phyloP scores from a whole-genome alignment of 129 eudicot genomes.

The Smallanthus sonchifolius region DNA sequence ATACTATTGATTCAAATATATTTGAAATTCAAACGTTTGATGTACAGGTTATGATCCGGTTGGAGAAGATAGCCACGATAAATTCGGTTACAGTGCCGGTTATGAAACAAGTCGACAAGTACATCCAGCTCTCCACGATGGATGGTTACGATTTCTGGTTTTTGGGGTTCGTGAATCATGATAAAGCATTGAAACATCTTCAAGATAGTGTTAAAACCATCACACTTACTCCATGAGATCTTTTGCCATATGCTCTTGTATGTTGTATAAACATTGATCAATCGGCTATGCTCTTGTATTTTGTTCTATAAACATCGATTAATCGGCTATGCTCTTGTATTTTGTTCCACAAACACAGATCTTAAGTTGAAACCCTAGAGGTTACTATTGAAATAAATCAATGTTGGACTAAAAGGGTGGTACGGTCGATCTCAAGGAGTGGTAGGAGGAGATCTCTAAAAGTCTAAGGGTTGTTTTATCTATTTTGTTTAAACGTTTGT shows the following conservation, averaged over 20 bases:
- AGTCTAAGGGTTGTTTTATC: no score
- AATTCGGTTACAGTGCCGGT: slow-evolving; percentile 46
- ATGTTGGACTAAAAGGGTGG: no score
- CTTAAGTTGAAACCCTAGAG: no score
- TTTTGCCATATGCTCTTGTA: neutral
- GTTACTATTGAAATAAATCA: no score
- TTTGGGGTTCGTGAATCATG: slow-evolving; percentile 91
- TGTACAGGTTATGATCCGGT: slow-evolving; percentile 52
- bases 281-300: neutral
- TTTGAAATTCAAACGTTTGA: neutral
- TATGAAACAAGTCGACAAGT: slow-evolving; percentile 52
- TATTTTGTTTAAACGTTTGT: no score
- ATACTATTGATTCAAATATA: neutral
- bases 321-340: neutral
- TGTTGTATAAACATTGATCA: neutral
- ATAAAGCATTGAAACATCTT: slow-evolving; percentile 76
- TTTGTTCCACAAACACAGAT: no score
- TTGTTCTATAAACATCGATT: neutral
- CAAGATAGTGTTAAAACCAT: slow-evolving; percentile 18
- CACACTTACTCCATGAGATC: neutral
- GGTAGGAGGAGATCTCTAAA: no score
- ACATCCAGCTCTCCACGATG: slow-evolving; percentile 54
- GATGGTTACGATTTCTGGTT: slow-evolving; percentile 90
- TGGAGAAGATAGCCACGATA: slow-evolving; percentile 45
- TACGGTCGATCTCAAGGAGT: no score